Conservation (phyloP, 352 stramenopile genomes). For the Pythium dissimile region DNA sequence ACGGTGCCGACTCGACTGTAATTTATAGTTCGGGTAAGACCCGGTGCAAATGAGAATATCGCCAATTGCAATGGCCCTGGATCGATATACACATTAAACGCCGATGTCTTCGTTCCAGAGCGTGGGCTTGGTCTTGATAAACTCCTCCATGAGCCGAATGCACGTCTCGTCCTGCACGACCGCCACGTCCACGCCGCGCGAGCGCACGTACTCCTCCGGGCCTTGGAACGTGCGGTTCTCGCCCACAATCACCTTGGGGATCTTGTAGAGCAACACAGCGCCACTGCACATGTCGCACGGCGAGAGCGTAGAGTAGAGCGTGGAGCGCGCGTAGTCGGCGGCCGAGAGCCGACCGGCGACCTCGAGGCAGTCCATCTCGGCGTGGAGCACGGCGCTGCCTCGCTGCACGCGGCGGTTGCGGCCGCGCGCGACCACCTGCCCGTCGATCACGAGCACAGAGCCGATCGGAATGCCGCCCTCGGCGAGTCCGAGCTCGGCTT, state of each 20-base stretch:
- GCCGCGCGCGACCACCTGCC: conserved; percentile 30
- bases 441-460: conserved; percentile 19
- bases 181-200: conserved; percentile 28
- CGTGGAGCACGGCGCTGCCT: conserved; percentile 34
- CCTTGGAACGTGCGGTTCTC: conserved; percentile 44
- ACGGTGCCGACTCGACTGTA: no score
- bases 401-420: conserved; percentile 40
- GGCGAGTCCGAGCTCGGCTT: conserved; percentile 1
- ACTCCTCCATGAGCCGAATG: conserved; percentile 37
- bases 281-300: conserved; percentile 44
- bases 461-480: conserved; percentile 37
- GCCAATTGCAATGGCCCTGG: not conserved
- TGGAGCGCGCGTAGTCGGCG: conserved; percentile 30
- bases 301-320: conserved; percentile 41
- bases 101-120: not conserved
- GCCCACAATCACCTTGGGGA: conserved; percentile 36
- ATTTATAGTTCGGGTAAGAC: no score
- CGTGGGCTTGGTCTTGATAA: conserved; percentile 6
- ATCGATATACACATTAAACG: not conserved
- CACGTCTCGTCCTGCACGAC: conserved; percentile 31
- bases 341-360: conserved; percentile 29
- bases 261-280: conserved; percentile 44
- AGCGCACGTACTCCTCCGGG: conserved; percentile 31
- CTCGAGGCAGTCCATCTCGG: conserved; percentile 42
- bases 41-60: no score